Conservation (phyloP, 768 basidiomycete species). For the Amyloporia xantha region DNA sequence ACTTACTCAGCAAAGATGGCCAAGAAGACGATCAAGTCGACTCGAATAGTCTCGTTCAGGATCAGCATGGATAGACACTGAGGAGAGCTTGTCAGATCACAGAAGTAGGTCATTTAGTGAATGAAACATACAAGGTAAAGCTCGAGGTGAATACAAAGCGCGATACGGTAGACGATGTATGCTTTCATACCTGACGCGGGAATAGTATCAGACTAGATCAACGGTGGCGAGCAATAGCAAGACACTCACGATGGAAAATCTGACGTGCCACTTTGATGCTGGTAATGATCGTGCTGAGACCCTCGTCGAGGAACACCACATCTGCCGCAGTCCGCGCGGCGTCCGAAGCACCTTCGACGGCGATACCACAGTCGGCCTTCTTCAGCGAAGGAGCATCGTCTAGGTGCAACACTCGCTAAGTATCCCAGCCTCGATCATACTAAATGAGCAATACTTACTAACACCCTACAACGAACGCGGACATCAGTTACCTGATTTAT, state of each 20-base stretch:
- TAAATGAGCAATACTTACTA: slow-evolving; percentile 6
- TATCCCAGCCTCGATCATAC: not conserved
- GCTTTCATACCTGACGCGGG: slow-evolving; percentile 27
- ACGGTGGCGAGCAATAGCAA: slow-evolving; percentile 19
- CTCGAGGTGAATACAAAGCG: slow-evolving; percentile 42
- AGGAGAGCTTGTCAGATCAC: not conserved
- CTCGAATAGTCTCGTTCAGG: slow-evolving; percentile 40
- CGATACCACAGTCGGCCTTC: slow-evolving; percentile 32
- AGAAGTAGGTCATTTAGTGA: not conserved
- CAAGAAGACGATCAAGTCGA: slow-evolving; percentile 39
- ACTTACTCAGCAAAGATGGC: slow-evolving; percentile 34
- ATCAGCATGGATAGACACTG: slow-evolving; percentile 37
- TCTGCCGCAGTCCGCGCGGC: slow-evolving; percentile 36
- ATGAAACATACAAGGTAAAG: slow-evolving; percentile 30
- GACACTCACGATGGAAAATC: slow-evolving; percentile 41
- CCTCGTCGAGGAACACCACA: slow-evolving; percentile 44
- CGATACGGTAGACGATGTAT: slow-evolving; percentile 43
- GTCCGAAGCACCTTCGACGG: slow-evolving; percentile 37
- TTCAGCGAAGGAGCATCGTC: slow-evolving; percentile 31
- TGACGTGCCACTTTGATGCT: slow-evolving; percentile 42
- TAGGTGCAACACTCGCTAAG: not conserved
- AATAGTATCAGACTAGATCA: slow-evolving; percentile 13
- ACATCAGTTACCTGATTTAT: not conserved
- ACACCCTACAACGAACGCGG: slow-evolving; percentile 5
- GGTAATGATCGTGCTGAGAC: slow-evolving; percentile 35